Evolutionary conservation across 2,329 filamentous ascomycete genomes (phyloP).

Genomic region (Fusarium bactridioides): DNA sequence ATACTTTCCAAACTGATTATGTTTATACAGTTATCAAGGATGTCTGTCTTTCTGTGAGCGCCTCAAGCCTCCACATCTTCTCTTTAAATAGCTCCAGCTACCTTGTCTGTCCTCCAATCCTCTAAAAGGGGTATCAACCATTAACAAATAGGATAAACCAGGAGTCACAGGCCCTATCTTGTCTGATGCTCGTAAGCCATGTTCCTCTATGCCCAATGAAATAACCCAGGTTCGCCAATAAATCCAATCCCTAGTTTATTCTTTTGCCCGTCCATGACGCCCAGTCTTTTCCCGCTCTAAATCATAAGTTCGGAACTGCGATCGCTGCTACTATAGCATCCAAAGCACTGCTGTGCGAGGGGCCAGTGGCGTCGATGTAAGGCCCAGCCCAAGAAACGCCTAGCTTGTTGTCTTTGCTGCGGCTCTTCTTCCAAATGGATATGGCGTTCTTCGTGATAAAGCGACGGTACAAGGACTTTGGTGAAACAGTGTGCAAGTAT

Average conservation of each 20-base stretch:
- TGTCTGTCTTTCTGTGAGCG: background rate
- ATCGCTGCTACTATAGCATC: conserved; percentile 72
- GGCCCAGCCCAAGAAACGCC: conserved; percentile 74
- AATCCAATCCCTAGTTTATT: conserved; percentile 11
- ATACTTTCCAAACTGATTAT: conserved; percentile 7
- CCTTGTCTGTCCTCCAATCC: conserved; percentile 10
- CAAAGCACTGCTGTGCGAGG: conserved; percentile 70
- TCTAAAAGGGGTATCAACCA: conserved; percentile 38
- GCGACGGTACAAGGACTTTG: conserved; percentile 56
- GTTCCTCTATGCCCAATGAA: conserved; percentile 12
- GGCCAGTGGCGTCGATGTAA: conserved; percentile 58
- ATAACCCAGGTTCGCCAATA: conserved; percentile 32
- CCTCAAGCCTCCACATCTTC: background rate
- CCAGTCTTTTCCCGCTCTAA: background rate
- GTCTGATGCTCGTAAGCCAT: conserved; percentile 16
- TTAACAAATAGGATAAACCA: conserved; percentile 33
- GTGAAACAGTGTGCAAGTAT: conserved; percentile 61
- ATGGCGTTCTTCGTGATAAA: conserved; percentile 70
- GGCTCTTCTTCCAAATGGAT: conserved; percentile 69
- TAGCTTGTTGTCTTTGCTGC: conserved; percentile 59
- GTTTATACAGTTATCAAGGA: conserved; percentile 10
- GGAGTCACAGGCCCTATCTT: conserved; percentile 16
- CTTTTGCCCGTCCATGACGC: conserved; percentile 11
- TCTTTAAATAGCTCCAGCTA: conserved; percentile 10
- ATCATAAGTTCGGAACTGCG: conserved; percentile 43